These are phyloP conservation scores for Rhipidocladum racemiflorum DNA, from an alignment of 176 grass and related monocot species.

Conservation along the genomic window DNA sequence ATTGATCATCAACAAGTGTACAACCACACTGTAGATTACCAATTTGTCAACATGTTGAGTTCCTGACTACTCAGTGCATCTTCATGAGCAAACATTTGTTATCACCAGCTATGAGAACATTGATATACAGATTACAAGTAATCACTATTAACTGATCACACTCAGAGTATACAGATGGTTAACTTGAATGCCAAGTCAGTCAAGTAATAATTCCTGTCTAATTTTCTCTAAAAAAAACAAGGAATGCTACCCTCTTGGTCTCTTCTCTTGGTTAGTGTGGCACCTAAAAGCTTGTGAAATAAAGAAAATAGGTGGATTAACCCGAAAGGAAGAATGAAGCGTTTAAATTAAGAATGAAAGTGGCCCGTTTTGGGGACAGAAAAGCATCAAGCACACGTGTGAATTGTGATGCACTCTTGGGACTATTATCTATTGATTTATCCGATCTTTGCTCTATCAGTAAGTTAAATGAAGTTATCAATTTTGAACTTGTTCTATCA, in stretches of 20 bases:
- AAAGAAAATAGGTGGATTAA: background rate
- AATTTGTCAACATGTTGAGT: background rate
- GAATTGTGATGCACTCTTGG: background rate
- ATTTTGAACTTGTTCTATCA: background rate
- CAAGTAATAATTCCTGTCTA: background rate
- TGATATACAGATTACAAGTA: background rate
- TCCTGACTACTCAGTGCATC: background rate
- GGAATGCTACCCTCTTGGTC: background rate
- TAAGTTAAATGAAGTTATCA: background rate
- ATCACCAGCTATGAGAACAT: background rate
- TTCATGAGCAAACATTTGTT: background rate
- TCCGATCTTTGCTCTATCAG: background rate
- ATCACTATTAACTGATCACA: background rate
- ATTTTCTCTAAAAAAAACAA: background rate
- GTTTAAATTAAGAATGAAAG: background rate
- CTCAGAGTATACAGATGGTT: background rate
- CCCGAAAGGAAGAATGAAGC: background rate
- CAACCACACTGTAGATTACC: background rate
- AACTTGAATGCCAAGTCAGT: constrained; percentile 4
- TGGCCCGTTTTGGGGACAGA: background rate
- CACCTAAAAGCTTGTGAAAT: background rate
- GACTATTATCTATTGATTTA: background rate
- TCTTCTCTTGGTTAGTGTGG: background rate
- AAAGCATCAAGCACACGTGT: background rate
- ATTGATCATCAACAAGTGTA: no score